phyloP scores from a whole-genome alignment of 177 flowering plant species.

The Telopea speciosissima region DNA sequence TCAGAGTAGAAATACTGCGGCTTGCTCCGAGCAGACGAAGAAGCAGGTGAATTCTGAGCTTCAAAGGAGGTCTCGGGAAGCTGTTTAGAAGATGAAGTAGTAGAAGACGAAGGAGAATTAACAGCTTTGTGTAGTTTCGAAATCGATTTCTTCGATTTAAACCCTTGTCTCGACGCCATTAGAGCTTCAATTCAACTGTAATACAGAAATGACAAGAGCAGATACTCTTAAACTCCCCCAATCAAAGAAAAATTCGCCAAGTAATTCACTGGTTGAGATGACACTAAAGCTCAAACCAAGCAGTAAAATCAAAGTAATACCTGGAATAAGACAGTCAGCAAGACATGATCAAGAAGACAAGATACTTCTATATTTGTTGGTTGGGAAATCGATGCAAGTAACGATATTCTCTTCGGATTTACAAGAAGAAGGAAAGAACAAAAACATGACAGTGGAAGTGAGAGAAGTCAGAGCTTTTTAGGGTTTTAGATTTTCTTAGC shows the following conservation, averaged over 20 bases:
- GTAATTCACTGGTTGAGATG: background rate
- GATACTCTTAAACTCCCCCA: constrained; percentile 2
- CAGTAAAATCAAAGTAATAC: constrained; percentile 3
- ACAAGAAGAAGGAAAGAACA: too few species aligned
- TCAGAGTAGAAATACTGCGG: constrained; percentile 54
- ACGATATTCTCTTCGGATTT: background rate
- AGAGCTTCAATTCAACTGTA: constrained; percentile 6
- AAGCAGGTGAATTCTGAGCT: constrained; percentile 59
- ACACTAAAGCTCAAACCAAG: constrained; percentile 7
- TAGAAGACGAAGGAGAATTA: constrained; percentile 65
- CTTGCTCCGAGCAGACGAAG: constrained; percentile 57
- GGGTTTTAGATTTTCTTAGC: constrained; percentile 17
- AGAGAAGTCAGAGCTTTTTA: constrained; percentile 6
- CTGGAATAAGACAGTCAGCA: constrained; percentile 16
- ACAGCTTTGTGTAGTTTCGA: constrained; percentile 26
- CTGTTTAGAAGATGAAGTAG: constrained; percentile 68
- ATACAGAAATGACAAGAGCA: background rate
- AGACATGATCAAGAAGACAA: constrained; percentile 8
- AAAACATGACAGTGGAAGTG: background rate
- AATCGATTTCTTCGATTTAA: constrained; percentile 37
- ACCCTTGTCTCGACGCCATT: constrained; percentile 59
- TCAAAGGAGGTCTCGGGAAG: constrained; percentile 58
- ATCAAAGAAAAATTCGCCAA: background rate
- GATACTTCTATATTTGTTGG: background rate
- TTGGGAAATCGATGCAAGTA: constrained; percentile 7